Evolutionary conservation across 2,329 filamentous ascomycete species (phyloP), one percentile per base, ranked within the genome.

Genomic region (Aspergillus sp.): DNA sequence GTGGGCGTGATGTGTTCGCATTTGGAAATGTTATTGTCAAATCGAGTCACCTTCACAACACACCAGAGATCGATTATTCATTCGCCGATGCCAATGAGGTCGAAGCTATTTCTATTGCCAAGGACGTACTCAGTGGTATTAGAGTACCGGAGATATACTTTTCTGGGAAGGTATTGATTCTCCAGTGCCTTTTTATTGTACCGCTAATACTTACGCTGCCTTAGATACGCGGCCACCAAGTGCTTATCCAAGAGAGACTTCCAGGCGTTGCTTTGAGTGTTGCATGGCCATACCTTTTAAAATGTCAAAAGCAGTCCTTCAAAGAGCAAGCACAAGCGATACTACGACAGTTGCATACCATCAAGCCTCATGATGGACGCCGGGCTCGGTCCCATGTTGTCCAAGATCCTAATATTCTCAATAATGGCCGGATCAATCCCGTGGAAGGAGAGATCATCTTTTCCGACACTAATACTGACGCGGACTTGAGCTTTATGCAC

Each of bases 21-120:
- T 62, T 77, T 26, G 74, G 76, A 1, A 73, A 68, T 38, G 67
- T 78, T 17, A 77, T 77, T 39, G 56, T 77, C 57, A 77, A 77
- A 58, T 76, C 75, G 5, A 68, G 68, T 30, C 72, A 76, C 60
- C 66, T 73, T 12, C 67, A 74, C 41, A 34, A 54, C 3, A 54
- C 48, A 41, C 50, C 2, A 56, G 56, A 67, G 38, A 63, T 63
- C 6, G 72, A 77, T 60, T 79, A 72, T 63, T 74, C 75, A 11
- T 76, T 71, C 53, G 71, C 72, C 13, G 77, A 80, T 64, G 68
- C 66, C 3, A 80, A 80, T 57, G 76, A 80, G 55, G 53, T 72
- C 2, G 41, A 64, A n/a, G 76, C 73, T 20, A 68, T 64, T 60
- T 51, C 60, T 53, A 34, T 77, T n/a, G 74, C 69, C 20, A 70